Evolutionary conservation across 169 alveolate genomes (phyloP).

Genomic region (Theileria sp.): DNA sequence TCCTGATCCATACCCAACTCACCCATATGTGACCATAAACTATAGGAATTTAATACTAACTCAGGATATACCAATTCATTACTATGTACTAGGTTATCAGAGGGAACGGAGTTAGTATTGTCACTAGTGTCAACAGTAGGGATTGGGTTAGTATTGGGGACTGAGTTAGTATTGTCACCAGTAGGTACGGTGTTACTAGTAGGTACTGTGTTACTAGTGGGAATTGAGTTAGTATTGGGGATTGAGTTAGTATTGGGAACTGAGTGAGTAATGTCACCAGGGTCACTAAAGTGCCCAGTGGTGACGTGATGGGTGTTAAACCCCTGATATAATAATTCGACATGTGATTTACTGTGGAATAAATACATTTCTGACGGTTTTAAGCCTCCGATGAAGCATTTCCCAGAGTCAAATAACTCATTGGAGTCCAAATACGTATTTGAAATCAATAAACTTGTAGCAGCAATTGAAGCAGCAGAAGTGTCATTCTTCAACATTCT

Average conservation of each 20-base stretch:
- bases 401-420: neutral
- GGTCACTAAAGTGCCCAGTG: too few species aligned
- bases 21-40: constrained; percentile 14
- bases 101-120: neutral
- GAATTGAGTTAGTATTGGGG: neutral
- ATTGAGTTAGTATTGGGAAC: neutral
- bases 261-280: neutral
- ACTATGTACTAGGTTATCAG: too few species aligned
- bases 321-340: constrained; percentile 50
- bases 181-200: neutral
- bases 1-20: constrained; percentile 50
- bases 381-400: constrained; percentile 54
- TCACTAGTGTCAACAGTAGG: neutral
- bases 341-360: constrained; percentile 6
- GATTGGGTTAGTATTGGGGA: neutral
- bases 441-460: constrained; percentile 47
- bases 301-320: too few species aligned
- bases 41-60: neutral
- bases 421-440: neutral
- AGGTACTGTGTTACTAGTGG: neutral
- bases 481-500: constrained; percentile 12
- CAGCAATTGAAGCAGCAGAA: constrained; percentile 67
- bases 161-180: neutral
- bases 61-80: neutral
- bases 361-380: constrained; percentile 53